Conservation (phyloP, 2,329 filamentous ascomycete genomes). For the Colletotrichum endophyticum region DNA sequence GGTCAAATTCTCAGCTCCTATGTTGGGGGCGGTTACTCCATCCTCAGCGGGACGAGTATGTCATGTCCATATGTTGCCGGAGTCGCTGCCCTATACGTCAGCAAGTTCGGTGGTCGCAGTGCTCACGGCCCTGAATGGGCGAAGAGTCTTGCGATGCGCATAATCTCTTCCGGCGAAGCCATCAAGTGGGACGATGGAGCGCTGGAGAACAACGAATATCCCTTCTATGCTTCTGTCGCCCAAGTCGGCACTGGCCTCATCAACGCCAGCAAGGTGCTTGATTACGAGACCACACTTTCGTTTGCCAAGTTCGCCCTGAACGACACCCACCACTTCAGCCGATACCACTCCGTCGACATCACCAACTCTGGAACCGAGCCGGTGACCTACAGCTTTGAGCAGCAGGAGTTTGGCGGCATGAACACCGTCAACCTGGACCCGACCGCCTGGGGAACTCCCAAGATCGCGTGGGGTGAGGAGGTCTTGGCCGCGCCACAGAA, state of each 20-base stretch:
- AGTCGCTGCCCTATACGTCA: slow-evolving; percentile 34
- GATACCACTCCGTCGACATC: slow-evolving; percentile 29
- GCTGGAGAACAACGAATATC: slow-evolving; percentile 15
- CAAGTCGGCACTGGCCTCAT: slow-evolving; percentile 46
- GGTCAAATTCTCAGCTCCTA: slow-evolving; percentile 48
- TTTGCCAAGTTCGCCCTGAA: slow-evolving; percentile 47
- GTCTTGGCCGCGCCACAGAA: neutral
- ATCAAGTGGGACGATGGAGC: slow-evolving; percentile 27
- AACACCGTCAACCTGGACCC: slow-evolving; percentile 4
- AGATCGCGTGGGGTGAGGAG: slow-evolving; percentile 11
- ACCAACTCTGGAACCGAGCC: slow-evolving; percentile 39
- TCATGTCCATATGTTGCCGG: slow-evolving; percentile 48
- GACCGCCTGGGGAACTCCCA: slow-evolving; percentile 12
- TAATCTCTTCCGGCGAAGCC: slow-evolving; percentile 33
- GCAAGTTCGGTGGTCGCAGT: slow-evolving; percentile 44
- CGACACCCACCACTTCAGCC: slow-evolving; percentile 44
- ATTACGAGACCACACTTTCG: slow-evolving; percentile 39
- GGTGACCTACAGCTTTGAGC: slow-evolving; percentile 34
- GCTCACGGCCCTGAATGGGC: slow-evolving; percentile 30
- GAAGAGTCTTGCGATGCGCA: slow-evolving; percentile 35
- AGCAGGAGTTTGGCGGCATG: slow-evolving; percentile 30
- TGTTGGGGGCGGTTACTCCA: slow-evolving; percentile 35
- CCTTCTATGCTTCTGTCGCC: slow-evolving; percentile 33
- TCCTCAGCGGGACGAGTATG: slow-evolving; percentile 53
- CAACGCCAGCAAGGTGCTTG: slow-evolving; percentile 44